A percentile compares a stretch with the other conserved stretches of the same genome.
These are phyloP conservation scores for Heimioporus retisporus DNA, from an alignment of 1,284 basidiomycete species.

Conservation along the genomic window DNA sequence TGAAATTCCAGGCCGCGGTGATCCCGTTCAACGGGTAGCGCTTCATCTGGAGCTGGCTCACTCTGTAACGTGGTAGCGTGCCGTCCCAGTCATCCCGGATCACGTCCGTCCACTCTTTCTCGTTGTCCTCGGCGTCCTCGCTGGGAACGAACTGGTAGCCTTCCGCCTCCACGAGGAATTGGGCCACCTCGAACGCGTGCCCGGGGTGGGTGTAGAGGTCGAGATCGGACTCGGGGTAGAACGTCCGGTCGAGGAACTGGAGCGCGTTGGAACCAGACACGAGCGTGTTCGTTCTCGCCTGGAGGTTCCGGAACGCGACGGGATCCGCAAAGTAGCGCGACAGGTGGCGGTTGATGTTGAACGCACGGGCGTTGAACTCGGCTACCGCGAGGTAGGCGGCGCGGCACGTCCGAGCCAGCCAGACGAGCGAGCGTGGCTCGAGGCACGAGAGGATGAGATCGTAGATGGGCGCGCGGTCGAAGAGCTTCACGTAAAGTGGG, in stretches of 20 bases:
- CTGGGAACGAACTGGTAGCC: constrained; percentile 41
- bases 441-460: constrained; percentile 29
- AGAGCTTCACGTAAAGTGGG: constrained; percentile 7
- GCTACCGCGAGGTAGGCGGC: constrained; percentile 9
- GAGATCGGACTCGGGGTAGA: constrained; percentile 58
- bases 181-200: constrained; percentile 35
- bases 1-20: constrained; percentile 29
- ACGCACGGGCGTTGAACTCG: constrained; percentile 28
- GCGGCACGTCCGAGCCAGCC: constrained; percentile 28
- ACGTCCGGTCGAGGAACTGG: constrained; percentile 57
- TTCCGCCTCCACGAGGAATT: constrained; percentile 37
- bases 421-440: constrained; percentile 26
- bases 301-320: constrained; percentile 54
- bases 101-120: constrained; percentile 24
- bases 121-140: constrained; percentile 13
- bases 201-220: constrained; percentile 55
- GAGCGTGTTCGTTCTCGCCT: constrained; percentile 53
- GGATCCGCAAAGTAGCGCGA: constrained; percentile 39
- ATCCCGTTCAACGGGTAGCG: constrained; percentile 18
- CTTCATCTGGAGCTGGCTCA: not conserved
- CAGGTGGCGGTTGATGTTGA: constrained; percentile 39
- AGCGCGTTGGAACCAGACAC: constrained; percentile 62
- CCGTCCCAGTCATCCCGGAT: constrained; percentile 29
- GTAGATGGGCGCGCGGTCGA: constrained; percentile 32
- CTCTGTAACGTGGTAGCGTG: constrained; percentile 5